Conservation (phyloP, 78 protist genomes). For the Cavenderia fasciculata region DNA sequence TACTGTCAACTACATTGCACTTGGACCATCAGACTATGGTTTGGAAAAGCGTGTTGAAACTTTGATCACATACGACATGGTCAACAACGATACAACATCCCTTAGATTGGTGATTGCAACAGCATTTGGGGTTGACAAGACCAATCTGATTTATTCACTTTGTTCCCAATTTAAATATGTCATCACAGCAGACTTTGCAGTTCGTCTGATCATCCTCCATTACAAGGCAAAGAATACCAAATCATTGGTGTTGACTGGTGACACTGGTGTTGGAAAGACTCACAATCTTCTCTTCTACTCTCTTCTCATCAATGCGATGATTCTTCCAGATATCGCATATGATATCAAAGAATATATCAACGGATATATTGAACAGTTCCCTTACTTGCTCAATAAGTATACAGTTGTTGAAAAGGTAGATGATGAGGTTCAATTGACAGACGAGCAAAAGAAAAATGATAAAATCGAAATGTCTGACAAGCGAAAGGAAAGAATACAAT, state of each 20-base stretch:
- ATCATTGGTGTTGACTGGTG: conserved; percentile 69
- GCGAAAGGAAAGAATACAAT: background rate
- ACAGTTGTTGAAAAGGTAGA: no score
- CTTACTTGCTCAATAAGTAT: no score
- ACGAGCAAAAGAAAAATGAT: conserved; percentile 5
- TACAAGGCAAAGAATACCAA: conserved; percentile 13
- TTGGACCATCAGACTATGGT: background rate
- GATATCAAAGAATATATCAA: conserved; percentile 13
- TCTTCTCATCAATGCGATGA: conserved; percentile 31
- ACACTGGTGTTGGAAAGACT: conserved; percentile 82
- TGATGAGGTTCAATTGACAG: no score
- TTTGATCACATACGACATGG: conserved; percentile 1
- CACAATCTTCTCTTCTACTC: conserved; percentile 48
- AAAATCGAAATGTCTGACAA: background rate
- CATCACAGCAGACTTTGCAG: conserved; percentile 77
- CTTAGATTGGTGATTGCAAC: conserved; percentile 25
- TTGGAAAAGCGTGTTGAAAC: background rate
- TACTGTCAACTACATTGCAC: no score
- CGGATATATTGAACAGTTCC: background rate
- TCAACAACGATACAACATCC: background rate
- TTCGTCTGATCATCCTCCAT: conserved; percentile 49
- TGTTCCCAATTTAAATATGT: conserved; percentile 29
- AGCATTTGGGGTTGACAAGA: conserved; percentile 8
- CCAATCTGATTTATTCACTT: conserved; percentile 2
- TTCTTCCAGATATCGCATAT: conserved; percentile 15